phyloP scores from a whole-genome alignment of 2,329 filamentous ascomycete genomes.

The Kalmusia sp. region DNA sequence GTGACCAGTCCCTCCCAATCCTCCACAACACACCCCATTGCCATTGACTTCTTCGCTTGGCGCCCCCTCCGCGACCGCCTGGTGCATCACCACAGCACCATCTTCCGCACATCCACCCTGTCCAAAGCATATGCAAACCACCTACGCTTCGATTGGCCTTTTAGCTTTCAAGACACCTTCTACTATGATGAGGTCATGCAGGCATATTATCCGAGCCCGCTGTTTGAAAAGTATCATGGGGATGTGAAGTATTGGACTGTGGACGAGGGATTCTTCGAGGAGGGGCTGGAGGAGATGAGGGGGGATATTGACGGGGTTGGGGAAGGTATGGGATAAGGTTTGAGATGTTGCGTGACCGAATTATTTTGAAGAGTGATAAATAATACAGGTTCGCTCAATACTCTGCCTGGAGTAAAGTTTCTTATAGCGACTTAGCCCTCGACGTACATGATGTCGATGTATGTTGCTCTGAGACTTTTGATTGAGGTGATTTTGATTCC shows the following conservation, averaged over 20 bases:
- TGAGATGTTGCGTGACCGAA: slow-evolving; percentile 20
- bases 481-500: no score
- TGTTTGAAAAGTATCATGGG: slow-evolving; percentile 40
- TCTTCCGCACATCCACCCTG: slow-evolving; percentile 30
- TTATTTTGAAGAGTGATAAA: no score
- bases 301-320: slow-evolving; percentile 40
- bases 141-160: slow-evolving; percentile 42
- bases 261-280: slow-evolving; percentile 31
- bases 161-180: slow-evolving; percentile 41
- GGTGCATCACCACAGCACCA: slow-evolving; percentile 25
- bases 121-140: slow-evolving; percentile 33
- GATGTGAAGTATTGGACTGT: slow-evolving; percentile 38
- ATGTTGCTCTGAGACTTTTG: no score
- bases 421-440: no score
- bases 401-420: no score
- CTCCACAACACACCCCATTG: slow-evolving; percentile 33
- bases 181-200: slow-evolving; percentile 28
- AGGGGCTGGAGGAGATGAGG: slow-evolving; percentile 37
- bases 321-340: not conserved
- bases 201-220: slow-evolving; percentile 27
- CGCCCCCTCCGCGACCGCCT: slow-evolving; percentile 39
- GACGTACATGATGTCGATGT: no score
- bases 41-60: slow-evolving; percentile 45
- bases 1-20: slow-evolving; percentile 32
- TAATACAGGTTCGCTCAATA: no score